A percentile compares a stretch with the other conserved stretches of the same genome.
Conservation (phyloP, 73 alveolate genomes). For the Blepharisma stoltei region DNA sequence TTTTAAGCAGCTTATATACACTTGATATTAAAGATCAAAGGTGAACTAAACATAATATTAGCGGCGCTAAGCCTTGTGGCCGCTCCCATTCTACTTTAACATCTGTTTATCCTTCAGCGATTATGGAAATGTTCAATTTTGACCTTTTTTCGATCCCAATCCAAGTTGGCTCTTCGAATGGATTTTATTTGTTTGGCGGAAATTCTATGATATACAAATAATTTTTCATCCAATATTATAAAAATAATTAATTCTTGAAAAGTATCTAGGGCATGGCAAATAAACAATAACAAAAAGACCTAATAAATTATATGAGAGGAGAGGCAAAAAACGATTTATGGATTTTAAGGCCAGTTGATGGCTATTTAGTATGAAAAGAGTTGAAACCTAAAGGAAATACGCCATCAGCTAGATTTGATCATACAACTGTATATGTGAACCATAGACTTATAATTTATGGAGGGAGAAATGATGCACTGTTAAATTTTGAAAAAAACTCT, state of each 20-base stretch:
- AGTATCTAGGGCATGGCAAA: too few relatives aligned
- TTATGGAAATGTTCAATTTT: not conserved
- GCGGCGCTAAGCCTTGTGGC: not conserved
- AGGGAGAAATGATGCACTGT: slow-evolving; percentile 36
- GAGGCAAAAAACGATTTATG: not conserved
- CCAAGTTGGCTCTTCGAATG: not conserved
- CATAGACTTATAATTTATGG: slow-evolving; percentile 25
- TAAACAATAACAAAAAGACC: too few relatives aligned
- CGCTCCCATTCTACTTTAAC: slow-evolving; percentile 18
- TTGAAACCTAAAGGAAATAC: slow-evolving; percentile 41
- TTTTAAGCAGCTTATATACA: not conserved
- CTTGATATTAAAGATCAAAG: slow-evolving; percentile 1
- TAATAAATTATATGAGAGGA: not conserved
- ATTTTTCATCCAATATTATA: too few relatives aligned
- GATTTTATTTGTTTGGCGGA: slow-evolving; percentile 25
- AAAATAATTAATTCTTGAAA: too few relatives aligned
- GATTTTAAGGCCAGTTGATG: slow-evolving; percentile 5
- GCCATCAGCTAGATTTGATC: slow-evolving; percentile 57
- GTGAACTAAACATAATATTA: slow-evolving; percentile 2
- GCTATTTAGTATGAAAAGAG: not conserved
- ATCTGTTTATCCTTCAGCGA: not conserved
- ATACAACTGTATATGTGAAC: slow-evolving; percentile 44
- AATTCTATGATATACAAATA: too few relatives aligned
- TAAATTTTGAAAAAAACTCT: not conserved
- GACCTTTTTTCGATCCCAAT: not conserved